Base-by-base conservation (phyloP, 164 flowering plant genomes). In the Pachysandra terminalis region DNA sequence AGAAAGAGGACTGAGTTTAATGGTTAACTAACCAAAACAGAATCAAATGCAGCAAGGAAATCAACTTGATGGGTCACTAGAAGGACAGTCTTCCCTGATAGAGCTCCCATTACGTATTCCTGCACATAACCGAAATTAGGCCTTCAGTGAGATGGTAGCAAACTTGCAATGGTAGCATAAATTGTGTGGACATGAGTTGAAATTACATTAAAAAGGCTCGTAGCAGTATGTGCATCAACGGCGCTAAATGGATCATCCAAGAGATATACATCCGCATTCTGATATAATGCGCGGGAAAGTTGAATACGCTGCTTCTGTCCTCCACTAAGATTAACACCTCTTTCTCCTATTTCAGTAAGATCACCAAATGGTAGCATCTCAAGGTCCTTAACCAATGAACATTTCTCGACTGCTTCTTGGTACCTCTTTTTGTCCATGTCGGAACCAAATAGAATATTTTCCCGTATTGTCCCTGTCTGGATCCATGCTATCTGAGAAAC, bases 41-140 rank as follows among this genome's bases (percentile, higher is more conserved):
- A 80, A 75, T 89, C 81, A 75, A 90, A 87, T 71, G 86, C 82
- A 19, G 91, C 96, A 67, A 93, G 96, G 74, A 93, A 93, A 70
- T 93, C 96, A 7, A 90, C 94, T 87, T 90, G 96, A 74, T 93
- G 96, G n/a, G 98, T 90, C 64, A 93, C 98, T 55, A 90, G 89
- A 27, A 89, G 64, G 71, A 93, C 91, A 0, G 89, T 86, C 79
- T 93, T 93, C 64, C 72, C 74, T n/a, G 84, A 74, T 16, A 93
- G 81, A 56, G 89, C 91, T 68, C 63, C 86, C 86, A 90, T 84
- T 35, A 89, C 82, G 72, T 83, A 90, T 66, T 89, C 98, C 98
- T 93, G 80, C 45, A 53, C 55, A 73, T 25, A 56, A 24, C 2
- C 52, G 35, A 68, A 45, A 52, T 73, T 54, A n/a, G 71, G 59